phyloP scores from a whole-genome alignment of 2,329 filamentous ascomycete genomes.

The Allantophomopsis lycopodina region DNA sequence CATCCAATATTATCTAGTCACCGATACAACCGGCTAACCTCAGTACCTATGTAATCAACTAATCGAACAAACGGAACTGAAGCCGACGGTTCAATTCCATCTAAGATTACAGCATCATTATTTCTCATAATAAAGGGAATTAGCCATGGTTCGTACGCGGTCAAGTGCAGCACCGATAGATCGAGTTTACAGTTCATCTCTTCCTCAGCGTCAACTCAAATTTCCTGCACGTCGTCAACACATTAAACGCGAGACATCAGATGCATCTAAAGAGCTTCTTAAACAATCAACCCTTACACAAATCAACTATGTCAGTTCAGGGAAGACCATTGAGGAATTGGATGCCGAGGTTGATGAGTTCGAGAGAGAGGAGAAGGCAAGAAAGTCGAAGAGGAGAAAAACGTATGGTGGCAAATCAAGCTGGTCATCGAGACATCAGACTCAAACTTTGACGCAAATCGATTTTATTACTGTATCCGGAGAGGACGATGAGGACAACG shows the following conservation, averaged over 20 bases:
- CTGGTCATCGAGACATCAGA: not conserved
- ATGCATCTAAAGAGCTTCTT: slow-evolving; percentile 6
- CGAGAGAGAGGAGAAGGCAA: slow-evolving; percentile 1
- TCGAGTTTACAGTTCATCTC: slow-evolving; percentile 13
- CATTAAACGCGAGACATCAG: slow-evolving; percentile 9
- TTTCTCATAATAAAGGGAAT: not conserved
- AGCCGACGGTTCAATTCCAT: no score
- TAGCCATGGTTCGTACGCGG: slow-evolving; percentile 1
- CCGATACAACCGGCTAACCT: no score
- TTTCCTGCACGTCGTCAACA: slow-evolving; percentile 9
- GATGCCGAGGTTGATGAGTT: slow-evolving; percentile 1
- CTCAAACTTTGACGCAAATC: slow-evolving; percentile 1
- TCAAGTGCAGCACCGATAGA: slow-evolving; percentile 10
- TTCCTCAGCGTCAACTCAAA: slow-evolving; percentile 12
- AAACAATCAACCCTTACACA: slow-evolving; percentile 14
- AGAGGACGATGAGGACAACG: no score
- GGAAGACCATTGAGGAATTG: slow-evolving; percentile 4
- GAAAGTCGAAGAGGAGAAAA: slow-evolving; percentile 1
- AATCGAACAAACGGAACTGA: no score
- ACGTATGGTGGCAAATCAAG: not conserved
- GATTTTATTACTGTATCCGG: not conserved
- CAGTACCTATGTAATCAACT: no score
- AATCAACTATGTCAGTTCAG: slow-evolving; percentile 11
- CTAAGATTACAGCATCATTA: no score
- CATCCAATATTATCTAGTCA: no score